These are phyloP conservation scores for Sanguinoderma infundibulare DNA, from an alignment of 1,284 basidiomycete genomes.

Conservation along the genomic window DNA sequence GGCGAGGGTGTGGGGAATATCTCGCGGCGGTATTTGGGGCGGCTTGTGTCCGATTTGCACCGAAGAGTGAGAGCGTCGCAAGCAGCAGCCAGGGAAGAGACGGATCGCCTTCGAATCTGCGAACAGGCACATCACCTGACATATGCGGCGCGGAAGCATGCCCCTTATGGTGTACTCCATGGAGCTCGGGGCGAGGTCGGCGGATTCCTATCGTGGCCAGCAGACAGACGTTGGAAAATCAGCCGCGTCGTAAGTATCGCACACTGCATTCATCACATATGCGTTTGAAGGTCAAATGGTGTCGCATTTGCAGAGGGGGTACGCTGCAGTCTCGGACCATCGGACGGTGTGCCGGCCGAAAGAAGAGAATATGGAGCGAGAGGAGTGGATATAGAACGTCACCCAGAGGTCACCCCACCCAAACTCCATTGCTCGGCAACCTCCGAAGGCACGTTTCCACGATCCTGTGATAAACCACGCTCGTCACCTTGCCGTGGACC, in stretches of 20 bases:
- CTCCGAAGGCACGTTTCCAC: not conserved
- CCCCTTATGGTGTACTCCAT: not conserved
- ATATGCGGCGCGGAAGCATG: constrained; percentile 12
- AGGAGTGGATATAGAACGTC: constrained; percentile 15
- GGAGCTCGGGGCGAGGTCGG: not conserved
- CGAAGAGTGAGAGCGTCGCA: constrained; percentile 18
- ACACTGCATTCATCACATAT: too few species aligned
- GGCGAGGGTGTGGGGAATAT: constrained; percentile 10
- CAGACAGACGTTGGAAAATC: not conserved
- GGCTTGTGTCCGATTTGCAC: constrained; percentile 16
- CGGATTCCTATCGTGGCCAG: not conserved
- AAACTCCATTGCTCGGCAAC: too few species aligned
- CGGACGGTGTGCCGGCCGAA: constrained; percentile 5
- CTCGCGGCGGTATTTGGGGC: constrained; percentile 18
- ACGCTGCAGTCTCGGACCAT: not conserved
- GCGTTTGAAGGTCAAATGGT: not conserved
- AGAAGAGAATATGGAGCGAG: constrained; percentile 10
- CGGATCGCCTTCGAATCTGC: constrained; percentile 10
- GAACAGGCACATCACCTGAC: constrained; percentile 18
- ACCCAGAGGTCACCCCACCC: too few species aligned
- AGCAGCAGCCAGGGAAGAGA: constrained; percentile 13
- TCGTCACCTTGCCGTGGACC: too few species aligned
- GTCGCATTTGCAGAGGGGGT: not conserved
- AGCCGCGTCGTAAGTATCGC: not conserved
- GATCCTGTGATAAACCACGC: constrained; percentile 16